phyloP scores from a whole-genome alignment of 2,329 filamentous ascomycete species.

The Laburnicola sp. region DNA sequence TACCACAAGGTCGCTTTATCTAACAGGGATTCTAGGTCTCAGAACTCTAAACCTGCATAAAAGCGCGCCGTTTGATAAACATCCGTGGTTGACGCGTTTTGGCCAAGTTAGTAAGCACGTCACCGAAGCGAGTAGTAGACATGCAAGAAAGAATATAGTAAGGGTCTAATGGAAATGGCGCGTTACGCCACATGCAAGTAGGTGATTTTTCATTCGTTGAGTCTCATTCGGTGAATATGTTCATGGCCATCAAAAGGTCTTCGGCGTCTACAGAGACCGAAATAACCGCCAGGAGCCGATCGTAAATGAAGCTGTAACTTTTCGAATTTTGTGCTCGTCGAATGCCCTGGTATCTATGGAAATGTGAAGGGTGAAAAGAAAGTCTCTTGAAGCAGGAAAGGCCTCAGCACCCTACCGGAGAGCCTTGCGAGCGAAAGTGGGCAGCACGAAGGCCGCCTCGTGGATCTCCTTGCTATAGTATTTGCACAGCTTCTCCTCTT shows the following conservation, averaged over 20 bases:
- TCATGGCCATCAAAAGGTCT: neutral
- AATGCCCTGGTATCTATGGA: slow-evolving; percentile 39
- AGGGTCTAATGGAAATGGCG: neutral
- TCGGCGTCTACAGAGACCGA: slow-evolving; percentile 10
- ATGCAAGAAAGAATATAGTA: too few species aligned
- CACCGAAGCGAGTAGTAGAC: neutral
- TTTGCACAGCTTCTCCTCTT: slow-evolving; percentile 89
- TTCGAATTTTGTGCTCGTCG: slow-evolving; percentile 23
- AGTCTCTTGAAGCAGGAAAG: neutral
- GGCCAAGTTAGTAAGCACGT: too few species aligned
- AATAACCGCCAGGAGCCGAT: slow-evolving; percentile 4
- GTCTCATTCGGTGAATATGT: slow-evolving; percentile 13
- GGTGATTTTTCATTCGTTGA: neutral
- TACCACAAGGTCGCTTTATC: too few species aligned
- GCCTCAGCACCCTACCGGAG: slow-evolving; percentile 46
- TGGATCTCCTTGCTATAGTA: slow-evolving; percentile 99
- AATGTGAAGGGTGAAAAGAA: slow-evolving; percentile 19
- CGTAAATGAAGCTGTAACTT: slow-evolving; percentile 22
- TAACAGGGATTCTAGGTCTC: too few species aligned
- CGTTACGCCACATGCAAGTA: neutral
- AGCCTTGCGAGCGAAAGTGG: slow-evolving; percentile 85
- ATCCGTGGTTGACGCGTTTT: too few species aligned
- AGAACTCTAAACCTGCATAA: too few species aligned
- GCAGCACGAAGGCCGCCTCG: slow-evolving; percentile 89
- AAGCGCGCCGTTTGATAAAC: too few species aligned